phyloP scores from a whole-genome alignment of 768 basidiomycete species.

The Pleurotus tuoliensis region DNA sequence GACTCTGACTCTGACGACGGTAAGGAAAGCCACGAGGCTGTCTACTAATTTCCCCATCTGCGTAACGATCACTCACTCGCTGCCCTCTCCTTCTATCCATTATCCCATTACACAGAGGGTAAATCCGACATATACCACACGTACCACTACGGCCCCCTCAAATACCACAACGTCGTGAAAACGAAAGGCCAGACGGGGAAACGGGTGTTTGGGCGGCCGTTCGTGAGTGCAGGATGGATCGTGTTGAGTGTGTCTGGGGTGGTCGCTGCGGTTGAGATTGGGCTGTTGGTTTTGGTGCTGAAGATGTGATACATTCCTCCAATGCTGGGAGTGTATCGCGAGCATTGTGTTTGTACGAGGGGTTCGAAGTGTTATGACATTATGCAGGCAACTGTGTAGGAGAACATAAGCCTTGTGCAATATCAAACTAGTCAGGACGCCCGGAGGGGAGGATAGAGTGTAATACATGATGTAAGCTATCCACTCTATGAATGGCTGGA shows the following conservation, averaged over 20 bases:
- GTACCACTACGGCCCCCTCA: conserved; percentile 12
- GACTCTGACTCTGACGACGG: neutral
- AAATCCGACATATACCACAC: conserved; percentile 1
- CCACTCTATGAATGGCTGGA: no score
- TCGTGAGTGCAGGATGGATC: conserved; percentile 78
- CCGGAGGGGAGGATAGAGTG: no score
- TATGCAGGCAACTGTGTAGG: no score
- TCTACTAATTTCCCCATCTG: no score
- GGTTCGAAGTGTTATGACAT: no score
- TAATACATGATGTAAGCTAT: no score
- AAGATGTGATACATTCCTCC: conserved; percentile 22
- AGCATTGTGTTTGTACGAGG: no score
- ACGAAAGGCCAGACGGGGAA: conserved; percentile 60
- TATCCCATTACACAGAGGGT: neutral
- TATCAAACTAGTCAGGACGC: no score
- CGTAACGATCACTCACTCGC: neutral
- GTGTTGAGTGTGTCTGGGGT: conserved; percentile 56
- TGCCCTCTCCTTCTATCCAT: neutral
- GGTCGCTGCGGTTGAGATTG: conserved; percentile 63
- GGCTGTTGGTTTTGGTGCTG: conserved; percentile 60
- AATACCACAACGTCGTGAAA: conserved; percentile 35
- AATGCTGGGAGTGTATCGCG: no score
- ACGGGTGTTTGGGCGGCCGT: conserved; percentile 71
- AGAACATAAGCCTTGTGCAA: no score
- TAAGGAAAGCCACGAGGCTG: neutral